Evolutionary conservation across 73 alveolate genomes (phyloP), one percentile per base, ranked within the genome.

Genomic region (Paramecium sonneborni): DNA sequence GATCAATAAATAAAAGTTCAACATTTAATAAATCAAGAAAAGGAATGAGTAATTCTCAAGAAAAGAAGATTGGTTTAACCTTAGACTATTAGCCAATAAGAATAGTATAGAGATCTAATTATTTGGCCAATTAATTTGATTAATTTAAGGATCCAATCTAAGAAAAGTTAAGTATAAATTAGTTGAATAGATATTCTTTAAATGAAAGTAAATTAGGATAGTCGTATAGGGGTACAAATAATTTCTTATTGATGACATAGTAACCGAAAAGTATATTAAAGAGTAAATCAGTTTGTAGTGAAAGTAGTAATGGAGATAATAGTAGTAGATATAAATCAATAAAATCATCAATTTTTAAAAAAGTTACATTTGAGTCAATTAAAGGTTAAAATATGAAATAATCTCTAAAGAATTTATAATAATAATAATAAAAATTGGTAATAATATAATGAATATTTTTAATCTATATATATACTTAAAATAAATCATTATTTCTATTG

Each of bases 211-310:
- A 52, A 52, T 5, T 52, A 3, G 68, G 68, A 52, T 52, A 2
- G 39, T 5, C 24, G 48, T 62, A 62, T 6, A 62, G 84, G 24
- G 24, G 20, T 14, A 52, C 68, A 18, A 62, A 62, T 30, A 24
- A 62, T 62, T 62, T 62, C 1, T 32, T 62, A 62, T 46, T 62
- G 14, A 62, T 15, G 2, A 2, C 39, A 62, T 32, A 15, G 6
- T 14, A 62, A 30, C 84, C 84, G 12, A 62, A 62, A 62, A 62
- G 84, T 24, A 62, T 62, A 62, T 62, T 62, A 32, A 62, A 62
- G 12, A 62, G 84, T 24, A 62, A 62, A 21, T 62, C 84, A 14
- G 39, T 26, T 9, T 62, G 84, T 26, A 62, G 84, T 62, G 84
- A 62, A 30, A 62, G 84, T 62, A 62, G 84, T 30, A 62, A 62